Evolutionary conservation across 768 basidiomycete species (phyloP).

Genomic region (Naganishia randhawae): DNA sequence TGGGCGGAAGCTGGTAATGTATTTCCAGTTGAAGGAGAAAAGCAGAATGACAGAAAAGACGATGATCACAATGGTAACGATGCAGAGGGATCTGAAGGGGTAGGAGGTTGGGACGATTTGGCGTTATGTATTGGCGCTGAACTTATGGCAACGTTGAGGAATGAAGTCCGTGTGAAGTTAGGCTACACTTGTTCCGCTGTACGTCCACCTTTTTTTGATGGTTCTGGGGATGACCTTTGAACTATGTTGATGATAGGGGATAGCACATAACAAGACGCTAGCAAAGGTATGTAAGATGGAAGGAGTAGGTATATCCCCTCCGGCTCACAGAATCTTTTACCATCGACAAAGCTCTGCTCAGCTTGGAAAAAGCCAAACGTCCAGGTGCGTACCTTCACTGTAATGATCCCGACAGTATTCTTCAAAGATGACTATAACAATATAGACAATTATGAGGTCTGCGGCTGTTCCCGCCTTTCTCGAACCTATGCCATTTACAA

Average conservation of each 20-base stretch:
- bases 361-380: conserved; percentile 87
- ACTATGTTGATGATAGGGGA: conserved; percentile 58
- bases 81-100: conserved; percentile 25
- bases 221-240: not conserved
- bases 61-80: conserved; percentile 20
- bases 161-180: conserved; percentile 64
- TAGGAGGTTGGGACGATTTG: conserved; percentile 81
- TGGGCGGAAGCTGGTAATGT: conserved; percentile 48
- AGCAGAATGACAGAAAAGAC: conserved; percentile 10
- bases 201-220: conserved; percentile 37
- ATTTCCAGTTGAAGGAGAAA: conserved; percentile 42
- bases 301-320: not conserved
- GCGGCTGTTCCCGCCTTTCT: conserved; percentile 79
- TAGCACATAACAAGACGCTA: conserved; percentile 88
- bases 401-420: conserved; percentile 13
- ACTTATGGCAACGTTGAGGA: conserved; percentile 70
- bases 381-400: conserved; percentile 57
- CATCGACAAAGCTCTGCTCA: conserved; percentile 66
- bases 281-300: conserved; percentile 70
- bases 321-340: not conserved
- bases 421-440: not conserved
- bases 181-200: conserved; percentile 95
- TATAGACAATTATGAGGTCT: conserved; percentile 76
- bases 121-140: conserved; percentile 84
- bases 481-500: conserved; percentile 78